Percentiles rank a stretch among this genome's conserved stretches.
Evolutionary conservation across 768 basidiomycete species (phyloP).

Genomic region (Auriculariales sp.): DNA sequence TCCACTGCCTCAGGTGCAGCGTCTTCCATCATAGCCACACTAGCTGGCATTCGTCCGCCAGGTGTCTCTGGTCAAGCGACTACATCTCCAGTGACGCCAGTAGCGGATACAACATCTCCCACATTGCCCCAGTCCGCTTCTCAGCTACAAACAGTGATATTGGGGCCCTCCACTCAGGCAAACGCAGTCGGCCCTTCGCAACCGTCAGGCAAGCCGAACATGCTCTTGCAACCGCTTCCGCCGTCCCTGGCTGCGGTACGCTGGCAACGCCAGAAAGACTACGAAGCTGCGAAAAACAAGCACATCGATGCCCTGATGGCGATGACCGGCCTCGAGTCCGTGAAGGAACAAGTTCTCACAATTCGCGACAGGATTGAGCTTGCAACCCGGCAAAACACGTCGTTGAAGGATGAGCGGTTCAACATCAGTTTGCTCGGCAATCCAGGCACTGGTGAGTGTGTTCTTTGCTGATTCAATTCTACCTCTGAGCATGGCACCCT

Average conservation of each 20-base stretch:
- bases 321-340: conserved; percentile 53
- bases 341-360: conserved; percentile 42
- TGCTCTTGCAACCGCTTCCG: no score
- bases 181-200: neutral
- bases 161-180: neutral
- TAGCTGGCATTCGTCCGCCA: conserved; percentile 1
- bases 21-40: neutral
- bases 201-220: neutral
- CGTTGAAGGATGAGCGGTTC: conserved; percentile 40
- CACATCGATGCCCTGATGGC: conserved; percentile 45
- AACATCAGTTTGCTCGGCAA: conserved; percentile 54
- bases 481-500: neutral
- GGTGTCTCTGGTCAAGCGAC: conserved; percentile 1
- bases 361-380: conserved; percentile 39
- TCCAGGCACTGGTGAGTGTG: conserved; percentile 52
- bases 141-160: conserved; percentile 17
- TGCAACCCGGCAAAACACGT: conserved; percentile 33
- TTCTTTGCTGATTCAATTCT: neutral
- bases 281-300: conserved; percentile 30
- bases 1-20: no score
- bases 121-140: no score
- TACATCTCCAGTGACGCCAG: neutral
- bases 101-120: no score
- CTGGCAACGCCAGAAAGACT: conserved; percentile 46
- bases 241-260: conserved; percentile 17